Conservation (phyloP, 2,329 filamentous ascomycete genomes). For the Beauveria scarabaeidicola region DNA sequence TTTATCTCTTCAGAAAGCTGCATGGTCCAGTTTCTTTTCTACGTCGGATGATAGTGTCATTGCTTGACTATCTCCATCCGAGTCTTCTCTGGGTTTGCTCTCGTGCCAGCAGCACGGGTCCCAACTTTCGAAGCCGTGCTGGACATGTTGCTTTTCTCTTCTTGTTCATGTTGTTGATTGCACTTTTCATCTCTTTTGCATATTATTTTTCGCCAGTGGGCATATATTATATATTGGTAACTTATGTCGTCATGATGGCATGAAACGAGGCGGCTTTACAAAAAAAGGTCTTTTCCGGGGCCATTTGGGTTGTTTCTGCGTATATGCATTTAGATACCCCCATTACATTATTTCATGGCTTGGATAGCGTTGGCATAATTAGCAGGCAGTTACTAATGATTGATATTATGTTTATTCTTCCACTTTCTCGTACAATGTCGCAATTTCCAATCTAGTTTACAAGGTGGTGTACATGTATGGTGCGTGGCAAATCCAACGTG, state of each 20-base stretch:
- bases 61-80: background rate
- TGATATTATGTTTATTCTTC: background rate
- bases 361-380: constrained; percentile 12
- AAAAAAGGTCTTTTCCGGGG: background rate
- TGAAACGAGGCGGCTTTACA: background rate
- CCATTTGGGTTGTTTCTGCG: constrained; percentile 1
- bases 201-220: background rate
- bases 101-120: background rate
- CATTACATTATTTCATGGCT: constrained; percentile 10
- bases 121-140: constrained; percentile 7
- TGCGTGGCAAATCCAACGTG: background rate
- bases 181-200: background rate
- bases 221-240: background rate
- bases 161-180: background rate
- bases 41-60: background rate
- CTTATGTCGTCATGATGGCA: constrained; percentile 5
- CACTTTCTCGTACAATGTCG: background rate
- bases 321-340: constrained; percentile 11
- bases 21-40: background rate
- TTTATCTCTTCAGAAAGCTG: background rate
- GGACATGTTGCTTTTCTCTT: constrained; percentile 2
- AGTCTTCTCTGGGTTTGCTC: background rate
- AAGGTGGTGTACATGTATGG: background rate
- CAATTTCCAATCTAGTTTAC: background rate
- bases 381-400: constrained; percentile 10